A percentile compares a stretch with the other conserved stretches of the same genome.
Conservation (phyloP, 306 rosid species). For the Cicer chorassanicum region DNA sequence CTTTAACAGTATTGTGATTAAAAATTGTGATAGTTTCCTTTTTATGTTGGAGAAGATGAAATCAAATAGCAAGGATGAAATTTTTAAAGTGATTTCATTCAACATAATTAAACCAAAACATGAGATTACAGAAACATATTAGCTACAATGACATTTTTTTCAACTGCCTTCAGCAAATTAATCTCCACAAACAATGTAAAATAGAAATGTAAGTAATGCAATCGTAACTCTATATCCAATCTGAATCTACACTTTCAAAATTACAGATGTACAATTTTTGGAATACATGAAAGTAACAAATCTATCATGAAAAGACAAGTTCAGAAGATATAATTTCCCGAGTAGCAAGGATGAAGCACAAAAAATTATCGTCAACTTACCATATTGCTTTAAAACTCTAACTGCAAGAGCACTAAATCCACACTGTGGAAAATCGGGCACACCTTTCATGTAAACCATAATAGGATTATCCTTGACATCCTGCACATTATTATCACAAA, state of each 20-base stretch:
- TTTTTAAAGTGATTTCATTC: not conserved
- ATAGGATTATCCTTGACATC: constrained; percentile 82
- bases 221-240: constrained; percentile 17
- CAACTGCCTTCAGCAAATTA: constrained; percentile 6
- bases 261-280: not conserved
- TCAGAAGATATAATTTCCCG: constrained; percentile 3
- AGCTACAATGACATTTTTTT: not conserved
- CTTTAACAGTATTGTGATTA: not conserved
- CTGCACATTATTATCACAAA: constrained; percentile 46
- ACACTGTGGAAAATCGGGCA: constrained; percentile 78
- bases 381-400: constrained; percentile 64
- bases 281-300: constrained; percentile 33
- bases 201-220: constrained; percentile 24
- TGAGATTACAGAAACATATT: constrained; percentile 22
- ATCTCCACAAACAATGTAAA: constrained; percentile 15
- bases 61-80: constrained; percentile 16
- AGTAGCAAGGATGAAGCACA: constrained; percentile 1
- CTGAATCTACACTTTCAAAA: not conserved
- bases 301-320: constrained; percentile 30
- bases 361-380: constrained; percentile 47
- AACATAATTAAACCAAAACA: not conserved
- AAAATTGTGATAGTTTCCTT: constrained; percentile 9
- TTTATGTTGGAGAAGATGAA: constrained; percentile 3
- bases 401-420: constrained; percentile 89
- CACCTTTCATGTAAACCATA: constrained; percentile 88